Percentiles rank a stretch among this genome's conserved stretches.
Evolutionary conservation across 2,329 filamentous ascomycete genomes (phyloP).

Genomic region (Cercospora sojina): DNA sequence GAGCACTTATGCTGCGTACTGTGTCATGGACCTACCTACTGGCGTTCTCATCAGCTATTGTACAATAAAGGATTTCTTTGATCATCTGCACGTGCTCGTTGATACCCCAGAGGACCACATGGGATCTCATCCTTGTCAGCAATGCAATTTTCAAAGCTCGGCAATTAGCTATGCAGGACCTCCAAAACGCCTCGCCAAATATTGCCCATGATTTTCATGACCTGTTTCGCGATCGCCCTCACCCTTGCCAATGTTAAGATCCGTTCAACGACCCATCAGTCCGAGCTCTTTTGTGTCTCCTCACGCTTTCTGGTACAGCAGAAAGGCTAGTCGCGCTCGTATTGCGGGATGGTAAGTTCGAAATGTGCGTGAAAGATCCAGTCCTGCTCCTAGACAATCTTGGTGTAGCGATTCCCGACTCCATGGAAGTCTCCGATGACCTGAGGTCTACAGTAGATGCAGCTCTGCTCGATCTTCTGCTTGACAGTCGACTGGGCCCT

Average conservation of each 20-base stretch:
- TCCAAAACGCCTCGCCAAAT: background rate
- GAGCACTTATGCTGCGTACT: background rate
- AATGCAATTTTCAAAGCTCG: background rate
- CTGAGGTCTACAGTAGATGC: conserved; percentile 6
- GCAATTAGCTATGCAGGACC: background rate
- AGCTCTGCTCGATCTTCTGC: conserved; percentile 8
- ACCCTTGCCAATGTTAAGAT: background rate
- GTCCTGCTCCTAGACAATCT: background rate
- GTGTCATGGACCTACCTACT: background rate
- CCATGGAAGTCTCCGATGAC: background rate
- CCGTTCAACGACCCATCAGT: background rate
- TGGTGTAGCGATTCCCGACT: background rate
- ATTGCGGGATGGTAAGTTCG: conserved; percentile 3
- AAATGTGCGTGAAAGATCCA: conserved; percentile 1
- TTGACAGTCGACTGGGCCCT: conserved; percentile 15
- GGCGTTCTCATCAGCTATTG: background rate
- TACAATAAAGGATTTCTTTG: background rate
- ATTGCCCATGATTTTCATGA: background rate
- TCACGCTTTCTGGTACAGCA: conserved; percentile 2
- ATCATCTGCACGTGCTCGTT: background rate
- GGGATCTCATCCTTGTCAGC: background rate
- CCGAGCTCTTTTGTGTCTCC: conserved; percentile 2
- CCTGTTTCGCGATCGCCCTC: background rate
- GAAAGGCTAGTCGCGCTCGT: conserved; percentile 12
- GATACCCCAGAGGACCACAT: background rate